These are phyloP conservation scores for Tulasnella sp. DNA, from an alignment of 768 basidiomycete genomes.

Conservation along the genomic window DNA sequence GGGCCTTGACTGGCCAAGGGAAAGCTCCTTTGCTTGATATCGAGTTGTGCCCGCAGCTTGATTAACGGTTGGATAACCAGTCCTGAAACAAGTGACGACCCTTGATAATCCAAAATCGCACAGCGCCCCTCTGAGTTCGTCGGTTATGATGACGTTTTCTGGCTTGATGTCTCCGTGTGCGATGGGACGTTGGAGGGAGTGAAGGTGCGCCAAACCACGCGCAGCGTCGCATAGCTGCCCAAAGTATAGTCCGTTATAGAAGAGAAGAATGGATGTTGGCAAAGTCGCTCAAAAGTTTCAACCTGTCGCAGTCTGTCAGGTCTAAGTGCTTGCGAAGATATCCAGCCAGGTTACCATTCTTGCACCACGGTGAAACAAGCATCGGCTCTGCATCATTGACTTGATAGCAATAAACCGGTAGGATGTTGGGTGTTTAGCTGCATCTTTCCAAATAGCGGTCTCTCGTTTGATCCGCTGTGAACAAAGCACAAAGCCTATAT, in stretches of 20 bases:
- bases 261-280: neutral
- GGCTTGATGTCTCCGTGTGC: constrained; percentile 16
- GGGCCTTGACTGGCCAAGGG: neutral
- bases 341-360: neutral
- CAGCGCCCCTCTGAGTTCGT: neutral
- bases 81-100: neutral
- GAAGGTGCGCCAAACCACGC: constrained; percentile 1
- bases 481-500: no score
- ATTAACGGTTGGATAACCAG: neutral
- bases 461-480: neutral
- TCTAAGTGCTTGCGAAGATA: neutral
- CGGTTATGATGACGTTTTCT: neutral
- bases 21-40: neutral
- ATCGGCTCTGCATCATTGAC: neutral
- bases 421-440: neutral
- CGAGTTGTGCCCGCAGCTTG: neutral
- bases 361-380: constrained; percentile 7
- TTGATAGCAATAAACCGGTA: neutral
- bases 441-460: neutral
- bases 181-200: neutral
- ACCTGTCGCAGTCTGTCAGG: neutral
- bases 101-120: neutral
- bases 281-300: neutral
- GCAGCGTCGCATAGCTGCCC: neutral
- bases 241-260: neutral